Percentiles rank a stretch among this genome's conserved stretches.
Evolutionary conservation across 2,329 filamentous ascomycete genomes (phyloP).

Genomic region (Calonectria leucothoes): DNA sequence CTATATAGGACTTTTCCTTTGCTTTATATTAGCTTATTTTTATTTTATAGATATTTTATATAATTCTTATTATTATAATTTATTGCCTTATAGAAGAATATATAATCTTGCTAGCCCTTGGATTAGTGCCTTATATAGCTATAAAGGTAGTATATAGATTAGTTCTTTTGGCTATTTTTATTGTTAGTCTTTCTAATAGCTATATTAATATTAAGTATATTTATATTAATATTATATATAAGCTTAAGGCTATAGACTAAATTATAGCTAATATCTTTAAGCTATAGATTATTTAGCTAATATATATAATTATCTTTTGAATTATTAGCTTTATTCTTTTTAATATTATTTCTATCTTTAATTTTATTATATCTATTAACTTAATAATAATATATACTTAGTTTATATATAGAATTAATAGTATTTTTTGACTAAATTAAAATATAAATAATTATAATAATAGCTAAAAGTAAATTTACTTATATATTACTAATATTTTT

Average conservation of each 20-base stretch:
- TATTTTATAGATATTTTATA: conserved; percentile 28
- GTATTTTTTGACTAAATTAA: conserved; percentile 29
- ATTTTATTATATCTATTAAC: conserved; percentile 35
- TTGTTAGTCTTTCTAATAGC: conserved; percentile 28
- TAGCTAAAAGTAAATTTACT: conserved; percentile 25
- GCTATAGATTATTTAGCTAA: conserved; percentile 38
- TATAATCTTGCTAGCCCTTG: conserved; percentile 30
- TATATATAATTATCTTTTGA: conserved; percentile 28
- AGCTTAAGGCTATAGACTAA: conserved; percentile 25
- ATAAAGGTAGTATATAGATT: conserved; percentile 37
- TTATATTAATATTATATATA: conserved; percentile 31
- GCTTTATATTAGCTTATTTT: conserved; percentile 23
- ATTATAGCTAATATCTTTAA: conserved; percentile 29
- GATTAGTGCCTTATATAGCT: conserved; percentile 27
- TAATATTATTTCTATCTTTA: conserved; percentile 35
- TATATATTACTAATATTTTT: conserved; percentile 29
- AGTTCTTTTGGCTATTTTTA: conserved; percentile 31
- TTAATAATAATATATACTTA: conserved; percentile 34
- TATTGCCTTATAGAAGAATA: conserved; percentile 33
- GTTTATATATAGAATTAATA: conserved; percentile 35
- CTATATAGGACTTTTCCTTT: conserved; percentile 29
- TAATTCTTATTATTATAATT: conserved; percentile 25
- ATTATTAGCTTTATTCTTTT: conserved; percentile 34
- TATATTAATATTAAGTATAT: conserved; percentile 36
- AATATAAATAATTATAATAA: conserved; percentile 24